Conservation (phyloP, 441 rosid genomes). For the Pelargonium australe region DNA sequence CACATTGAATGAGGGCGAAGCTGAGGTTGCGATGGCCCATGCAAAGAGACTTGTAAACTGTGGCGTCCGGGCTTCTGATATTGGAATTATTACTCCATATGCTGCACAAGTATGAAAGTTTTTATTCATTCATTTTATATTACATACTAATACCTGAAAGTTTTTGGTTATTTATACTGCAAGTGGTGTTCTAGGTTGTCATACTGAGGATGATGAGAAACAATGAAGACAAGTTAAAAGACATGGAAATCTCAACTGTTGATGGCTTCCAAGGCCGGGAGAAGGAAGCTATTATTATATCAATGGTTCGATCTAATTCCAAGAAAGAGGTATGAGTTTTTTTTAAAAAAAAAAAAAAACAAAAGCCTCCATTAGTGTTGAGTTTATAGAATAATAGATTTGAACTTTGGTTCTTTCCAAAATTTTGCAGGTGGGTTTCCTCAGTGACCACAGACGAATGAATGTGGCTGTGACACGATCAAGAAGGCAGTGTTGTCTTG, state of each 20-base stretch:
- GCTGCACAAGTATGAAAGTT: conserved; percentile 69
- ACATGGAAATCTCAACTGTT: conserved; percentile 83
- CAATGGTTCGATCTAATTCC: conserved; percentile 89
- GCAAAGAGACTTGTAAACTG: conserved; percentile 68
- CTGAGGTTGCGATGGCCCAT: conserved; percentile 86
- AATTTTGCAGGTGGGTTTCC: conserved; percentile 60
- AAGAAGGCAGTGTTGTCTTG: conserved; percentile 82
- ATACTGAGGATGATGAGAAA: conserved; percentile 61
- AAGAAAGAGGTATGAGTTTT: conserved; percentile 57
- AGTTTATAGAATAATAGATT: not conserved
- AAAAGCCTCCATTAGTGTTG: conserved; percentile 8
- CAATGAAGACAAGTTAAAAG: conserved; percentile 67
- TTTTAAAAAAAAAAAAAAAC: conserved; percentile 6
- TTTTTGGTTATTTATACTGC: conserved; percentile 16
- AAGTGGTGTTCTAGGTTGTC: conserved; percentile 47
- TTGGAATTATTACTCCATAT: conserved; percentile 89
- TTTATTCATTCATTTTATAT: not conserved
- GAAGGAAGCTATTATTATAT: conserved; percentile 87
- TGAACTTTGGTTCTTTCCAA: conserved; percentile 8
- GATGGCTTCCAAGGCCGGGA: conserved; percentile 98
- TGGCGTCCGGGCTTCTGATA: conserved; percentile 76
- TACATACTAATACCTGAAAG: conserved; percentile 10
- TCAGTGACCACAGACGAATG: conserved; percentile 81
- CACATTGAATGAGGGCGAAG: conserved; percentile 92
- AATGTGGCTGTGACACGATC: conserved; percentile 94